Evolutionary conservation across 2,329 filamentous ascomycete genomes (phyloP), one percentile per base, ranked within the genome.

Genomic region (Colletotrichum sidae): DNA sequence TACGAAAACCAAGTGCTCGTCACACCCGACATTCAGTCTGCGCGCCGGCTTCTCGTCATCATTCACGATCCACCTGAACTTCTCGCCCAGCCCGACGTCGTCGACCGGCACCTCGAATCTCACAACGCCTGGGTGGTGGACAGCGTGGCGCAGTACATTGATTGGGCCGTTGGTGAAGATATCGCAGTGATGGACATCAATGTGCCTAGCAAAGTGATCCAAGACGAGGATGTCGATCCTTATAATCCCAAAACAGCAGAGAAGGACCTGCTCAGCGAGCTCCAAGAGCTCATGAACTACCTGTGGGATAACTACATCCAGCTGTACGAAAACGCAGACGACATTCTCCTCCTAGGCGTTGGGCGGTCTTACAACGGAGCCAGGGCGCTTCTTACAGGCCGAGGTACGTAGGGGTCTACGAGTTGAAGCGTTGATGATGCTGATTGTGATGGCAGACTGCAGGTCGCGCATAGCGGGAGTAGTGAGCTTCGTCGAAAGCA

Each of bases 261-360:
- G 69, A 78, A 76, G 55, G 78, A 77, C 1, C 73, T 88, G 8
- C 84, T 90, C 67, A 81, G 83, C 59, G 86, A 87, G 76, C 89
- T 87, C 0, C 88, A 91, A 67, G 90, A 95, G 67, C 81, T 97
- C 10, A 88, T 95, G 5, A 89, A 86, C 66, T 98, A 97, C 73
- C 82, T 99, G 12, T 99, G 96, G 96, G 94, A 97, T 71, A 99
- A 99, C 74, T 97, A 97, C 73, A 88, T 99, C 17, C 92, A 97
- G 81, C 84, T 92, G 38, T 89, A 90, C 55, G 86, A 92, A 15
- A 80, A 90, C 2, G 83, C 86, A 0, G 88, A 90, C 6, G 88
- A 95, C 56, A 87, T 98, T 13, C 92, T 97, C 74, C 83, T 99
- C 25, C 84, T 99, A 74, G 95, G 96, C 0, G 88, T 97, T 2